Percentiles rank a stretch among this genome's conserved stretches.
Conservation (phyloP, 106 monocot genomes). For the Dendrobium huoshanense region DNA sequence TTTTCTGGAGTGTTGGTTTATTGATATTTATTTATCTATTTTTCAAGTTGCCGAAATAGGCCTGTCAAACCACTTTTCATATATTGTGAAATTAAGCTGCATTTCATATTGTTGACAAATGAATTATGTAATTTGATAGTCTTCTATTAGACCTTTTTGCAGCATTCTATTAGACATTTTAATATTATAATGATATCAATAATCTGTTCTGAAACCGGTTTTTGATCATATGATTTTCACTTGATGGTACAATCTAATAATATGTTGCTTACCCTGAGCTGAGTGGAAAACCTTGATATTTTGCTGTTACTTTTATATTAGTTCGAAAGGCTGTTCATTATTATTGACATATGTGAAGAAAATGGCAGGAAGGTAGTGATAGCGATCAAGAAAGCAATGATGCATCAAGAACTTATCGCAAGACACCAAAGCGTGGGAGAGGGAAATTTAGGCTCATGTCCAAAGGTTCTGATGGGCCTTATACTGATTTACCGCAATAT, state of each 20-base stretch:
- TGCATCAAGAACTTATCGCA: constrained; percentile 39
- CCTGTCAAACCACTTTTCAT: not conserved
- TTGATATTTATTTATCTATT: not conserved
- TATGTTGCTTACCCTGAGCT: not conserved
- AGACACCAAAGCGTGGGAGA: constrained; percentile 49
- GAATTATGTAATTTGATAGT: not conserved
- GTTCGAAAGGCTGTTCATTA: not conserved
- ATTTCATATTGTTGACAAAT: not conserved
- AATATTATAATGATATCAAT: not conserved
- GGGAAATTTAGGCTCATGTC: constrained; percentile 45
- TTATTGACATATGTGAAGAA: not conserved
- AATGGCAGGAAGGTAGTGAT: constrained; percentile 71
- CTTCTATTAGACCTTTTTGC: not conserved
- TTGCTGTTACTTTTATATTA: not conserved
- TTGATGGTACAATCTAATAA: not conserved
- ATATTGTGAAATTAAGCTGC: not conserved
- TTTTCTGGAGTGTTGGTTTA: not conserved
- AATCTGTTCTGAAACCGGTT: not conserved
- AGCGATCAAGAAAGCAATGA: constrained; percentile 82
- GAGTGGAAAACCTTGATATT: not conserved
- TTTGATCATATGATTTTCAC: not conserved
- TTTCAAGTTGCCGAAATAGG: not conserved
- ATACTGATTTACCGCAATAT: constrained; percentile 53
- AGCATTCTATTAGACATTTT: not conserved
- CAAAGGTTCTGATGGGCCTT: constrained; percentile 41